Conservation (phyloP, 2,329 filamentous ascomycete genomes). For the Chaetothyriales sp. region DNA sequence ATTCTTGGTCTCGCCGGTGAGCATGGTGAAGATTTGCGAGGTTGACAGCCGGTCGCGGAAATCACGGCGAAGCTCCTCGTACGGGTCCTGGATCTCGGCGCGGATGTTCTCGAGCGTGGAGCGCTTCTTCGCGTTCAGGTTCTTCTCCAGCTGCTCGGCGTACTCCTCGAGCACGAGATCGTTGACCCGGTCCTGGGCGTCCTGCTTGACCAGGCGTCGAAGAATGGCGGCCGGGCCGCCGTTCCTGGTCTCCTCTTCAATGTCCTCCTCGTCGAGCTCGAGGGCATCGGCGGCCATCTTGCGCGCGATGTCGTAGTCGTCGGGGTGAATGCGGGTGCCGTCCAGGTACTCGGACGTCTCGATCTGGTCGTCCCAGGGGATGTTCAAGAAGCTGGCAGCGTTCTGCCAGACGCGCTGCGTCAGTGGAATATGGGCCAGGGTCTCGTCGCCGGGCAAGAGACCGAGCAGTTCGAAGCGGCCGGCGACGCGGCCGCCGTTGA, state of each 20-base stretch:
- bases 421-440: slow-evolving; percentile 68
- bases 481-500: slow-evolving; percentile 73
- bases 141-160: slow-evolving; percentile 82
- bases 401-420: slow-evolving; percentile 90
- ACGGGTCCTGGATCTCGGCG: slow-evolving; percentile 79
- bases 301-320: slow-evolving; percentile 93
- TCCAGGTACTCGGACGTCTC: slow-evolving; percentile 81
- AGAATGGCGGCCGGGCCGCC: slow-evolving; percentile 83
- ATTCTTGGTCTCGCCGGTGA: slow-evolving; percentile 82
- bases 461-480: slow-evolving; percentile 80
- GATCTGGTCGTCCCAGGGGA: slow-evolving; percentile 74
- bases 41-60: slow-evolving; percentile 52
- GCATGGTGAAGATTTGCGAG: slow-evolving; percentile 86
- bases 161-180: slow-evolving; percentile 95
- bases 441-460: slow-evolving; percentile 35
- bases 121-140: slow-evolving; percentile 87
- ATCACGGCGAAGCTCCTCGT: slow-evolving; percentile 79
- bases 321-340: slow-evolving; percentile 91
- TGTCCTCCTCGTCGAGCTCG: slow-evolving; percentile 93
- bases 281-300: slow-evolving; percentile 98
- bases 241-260: slow-evolving; percentile 85
- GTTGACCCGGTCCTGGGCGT: slow-evolving; percentile 87
- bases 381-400: slow-evolving; percentile 86
- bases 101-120: slow-evolving; percentile 93
- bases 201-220: slow-evolving; percentile 85